Base-by-base conservation (phyloP, 176 grass and related monocot genomes). In the Zea luxurians region DNA sequence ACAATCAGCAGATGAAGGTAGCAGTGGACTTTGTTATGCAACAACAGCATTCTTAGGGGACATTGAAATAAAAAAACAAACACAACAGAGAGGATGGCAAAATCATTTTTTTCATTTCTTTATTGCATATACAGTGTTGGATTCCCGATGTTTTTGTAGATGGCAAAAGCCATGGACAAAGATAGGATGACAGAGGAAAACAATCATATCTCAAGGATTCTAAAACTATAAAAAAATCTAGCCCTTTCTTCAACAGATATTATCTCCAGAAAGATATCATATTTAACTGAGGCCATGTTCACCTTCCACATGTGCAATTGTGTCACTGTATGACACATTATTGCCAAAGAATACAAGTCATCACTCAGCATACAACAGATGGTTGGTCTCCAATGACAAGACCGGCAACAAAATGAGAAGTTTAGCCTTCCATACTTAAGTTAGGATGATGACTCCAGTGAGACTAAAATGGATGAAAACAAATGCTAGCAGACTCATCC, bases 401-500 rank as follows among this genome's bases (percentile, higher is more conserved):
- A 47, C 10, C 55, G 55, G 35, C 20, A 45, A 37, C 43, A 85
- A 74, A 84, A 84, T 52, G 60, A 82, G 20, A 81, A 85, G 78
- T 82, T 85, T 82, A 82, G 71, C 59, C 73, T 53, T 89, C 78
- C 73, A 78, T 85, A 78, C 60, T 89, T 73, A 85, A 81, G 66
- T 71, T 81, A 81, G 40, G 60, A 82, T 62, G 79, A 63, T 60
- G 58, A 85, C 73, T 70, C 67, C 66, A 21, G 3, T 6, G 36
- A 61, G 50, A 72, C 41, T 78, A 78, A 78, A 88, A 72, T 87
- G 65, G 66, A 73, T 53, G 73, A 81, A 48, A 82, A 64, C 53
- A 71, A 68, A 37, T 42, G 36, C 36, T 62, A 68, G 18, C 47
- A 13, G 50, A 41, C 68, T 69, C 77, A 70, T 73, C 57, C 80